Conservation (phyloP, 2,329 filamentous ascomycete genomes). For the Nannizzia gypsea region DNA sequence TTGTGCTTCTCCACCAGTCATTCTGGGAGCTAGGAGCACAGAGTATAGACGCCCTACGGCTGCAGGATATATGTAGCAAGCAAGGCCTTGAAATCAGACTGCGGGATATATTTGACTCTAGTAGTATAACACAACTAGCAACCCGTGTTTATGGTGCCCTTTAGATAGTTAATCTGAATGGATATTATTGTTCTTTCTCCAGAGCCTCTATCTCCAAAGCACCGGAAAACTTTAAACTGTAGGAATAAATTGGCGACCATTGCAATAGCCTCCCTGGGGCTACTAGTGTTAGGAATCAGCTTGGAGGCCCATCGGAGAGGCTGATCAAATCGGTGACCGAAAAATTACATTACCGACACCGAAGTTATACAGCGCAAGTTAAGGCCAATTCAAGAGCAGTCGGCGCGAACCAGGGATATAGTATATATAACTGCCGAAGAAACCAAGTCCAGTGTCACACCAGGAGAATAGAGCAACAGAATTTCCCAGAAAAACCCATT, state of each 20-base stretch:
- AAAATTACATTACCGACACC: not conserved
- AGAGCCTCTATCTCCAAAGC: too few species aligned
- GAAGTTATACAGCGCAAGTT: not conserved
- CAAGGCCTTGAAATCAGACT: not conserved
- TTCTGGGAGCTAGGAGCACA: conserved; percentile 4
- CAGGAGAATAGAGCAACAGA: not conserved
- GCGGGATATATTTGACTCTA: not conserved
- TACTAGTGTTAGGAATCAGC: too few species aligned
- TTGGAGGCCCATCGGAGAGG: not conserved
- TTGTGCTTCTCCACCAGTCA: not conserved
- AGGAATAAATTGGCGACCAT: too few species aligned
- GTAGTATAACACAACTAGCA: not conserved
- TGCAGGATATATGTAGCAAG: conserved; percentile 3
- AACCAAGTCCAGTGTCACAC: not conserved
- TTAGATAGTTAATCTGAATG: not conserved
- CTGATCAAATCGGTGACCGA: not conserved
- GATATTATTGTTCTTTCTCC: too few species aligned
- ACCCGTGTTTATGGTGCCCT: not conserved
- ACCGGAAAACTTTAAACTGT: too few species aligned
- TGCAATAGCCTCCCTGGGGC: too few species aligned
- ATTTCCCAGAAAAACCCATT: not conserved
- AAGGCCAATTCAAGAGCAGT: too few species aligned
- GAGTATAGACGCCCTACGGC: conserved; percentile 2
- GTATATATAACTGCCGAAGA: not conserved
- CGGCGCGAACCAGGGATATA: too few species aligned